Base-by-base conservation (phyloP, 2,329 filamentous ascomycete genomes). In the Penicillium aurantiogriseum region DNA sequence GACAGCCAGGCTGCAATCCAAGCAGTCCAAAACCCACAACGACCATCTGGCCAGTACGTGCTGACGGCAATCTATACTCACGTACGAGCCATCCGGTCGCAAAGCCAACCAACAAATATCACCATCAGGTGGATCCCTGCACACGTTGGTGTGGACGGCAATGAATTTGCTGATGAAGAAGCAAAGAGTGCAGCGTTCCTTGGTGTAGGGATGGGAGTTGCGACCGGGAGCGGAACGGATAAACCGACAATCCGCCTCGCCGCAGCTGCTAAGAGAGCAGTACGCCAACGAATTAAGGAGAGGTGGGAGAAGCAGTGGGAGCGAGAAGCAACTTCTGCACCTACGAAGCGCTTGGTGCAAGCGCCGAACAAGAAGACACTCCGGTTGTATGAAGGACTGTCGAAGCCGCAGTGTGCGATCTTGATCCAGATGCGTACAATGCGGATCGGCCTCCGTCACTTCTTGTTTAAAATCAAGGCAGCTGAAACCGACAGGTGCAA, bases 401-500 rank as follows among this genome's bases (percentile, higher is more conserved):
- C 38, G 1, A 64, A 62, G 35, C 23, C 45, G 2, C 43, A 58
- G 1, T 27, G 19, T 2, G 42, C 51, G 0, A 56, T 63, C 5
- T 2, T 59, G 1, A 56, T 65, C 3, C 44, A 62, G 27, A 54
- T 62, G 10, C 47, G 58, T 0, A 58, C 48, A 2, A 50, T 51
- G 17, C 31, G 54, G 1, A 63, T 64, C 5, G 46, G 38, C 0
- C 36, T 64, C 2, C 17, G 43, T 0, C 45, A 61, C 19, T 60
- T 61, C 38, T 31, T 65, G 0, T 60, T 39, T 0, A 58, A 60
- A 4, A 62, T 63, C 15, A 61, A 59, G 4, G 50, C 21, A 6
- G n/a, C 21, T 0, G 49, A 63, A 2, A 45, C 43, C 0, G 56
- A 58, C 17, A 0, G 25, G 4, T 63, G 40, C 10, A 29, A 8